Conservation (phyloP, 2,329 filamentous ascomycete species). For the Nemania sp. region DNA sequence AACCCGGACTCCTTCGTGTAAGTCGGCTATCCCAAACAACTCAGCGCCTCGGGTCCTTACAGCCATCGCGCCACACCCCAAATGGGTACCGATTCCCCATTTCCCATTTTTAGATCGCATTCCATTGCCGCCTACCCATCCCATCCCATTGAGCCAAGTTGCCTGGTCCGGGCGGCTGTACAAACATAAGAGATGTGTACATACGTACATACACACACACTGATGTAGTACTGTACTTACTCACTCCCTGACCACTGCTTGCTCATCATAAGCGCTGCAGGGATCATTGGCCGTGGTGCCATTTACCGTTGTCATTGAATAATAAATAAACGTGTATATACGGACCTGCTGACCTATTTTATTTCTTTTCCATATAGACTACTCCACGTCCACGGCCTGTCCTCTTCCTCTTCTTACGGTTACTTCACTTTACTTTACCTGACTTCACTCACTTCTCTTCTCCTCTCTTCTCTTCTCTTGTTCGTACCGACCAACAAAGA, state of each 20-base stretch:
- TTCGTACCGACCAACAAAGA: conserved; percentile 22
- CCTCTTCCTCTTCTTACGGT: conserved; percentile 7
- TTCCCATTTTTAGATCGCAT: conserved; percentile 25
- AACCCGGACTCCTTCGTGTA: conserved; percentile 18
- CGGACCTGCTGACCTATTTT: conserved; percentile 32
- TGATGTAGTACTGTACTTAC: conserved; percentile 29
- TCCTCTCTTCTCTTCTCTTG: too few relatives aligned
- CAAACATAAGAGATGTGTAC: conserved; percentile 19
- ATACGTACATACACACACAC: conserved; percentile 3
- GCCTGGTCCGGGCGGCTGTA: conserved; percentile 37
- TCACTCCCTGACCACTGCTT: conserved; percentile 3
- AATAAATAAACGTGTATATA: conserved; percentile 1
- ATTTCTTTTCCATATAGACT: conserved; percentile 34
- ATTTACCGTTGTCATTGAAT: conserved; percentile 26
- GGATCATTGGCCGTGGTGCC: conserved; percentile 25
- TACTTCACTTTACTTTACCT: conserved; percentile 14
- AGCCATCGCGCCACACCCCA: conserved; percentile 23
- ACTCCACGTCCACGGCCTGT: neutral
- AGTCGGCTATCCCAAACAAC: conserved; percentile 18
- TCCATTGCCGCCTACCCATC: conserved; percentile 27
- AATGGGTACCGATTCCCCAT: neutral
- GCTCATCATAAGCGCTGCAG: conserved; percentile 15
- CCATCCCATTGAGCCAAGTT: neutral
- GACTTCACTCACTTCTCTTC: too few relatives aligned
- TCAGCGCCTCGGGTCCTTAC: conserved; percentile 8